A percentile compares a stretch with the other conserved stretches of the same genome.
Evolutionary conservation across 108 stramenopile genomes (phyloP).

Genomic region (Nannochloropsis oceanica): DNA sequence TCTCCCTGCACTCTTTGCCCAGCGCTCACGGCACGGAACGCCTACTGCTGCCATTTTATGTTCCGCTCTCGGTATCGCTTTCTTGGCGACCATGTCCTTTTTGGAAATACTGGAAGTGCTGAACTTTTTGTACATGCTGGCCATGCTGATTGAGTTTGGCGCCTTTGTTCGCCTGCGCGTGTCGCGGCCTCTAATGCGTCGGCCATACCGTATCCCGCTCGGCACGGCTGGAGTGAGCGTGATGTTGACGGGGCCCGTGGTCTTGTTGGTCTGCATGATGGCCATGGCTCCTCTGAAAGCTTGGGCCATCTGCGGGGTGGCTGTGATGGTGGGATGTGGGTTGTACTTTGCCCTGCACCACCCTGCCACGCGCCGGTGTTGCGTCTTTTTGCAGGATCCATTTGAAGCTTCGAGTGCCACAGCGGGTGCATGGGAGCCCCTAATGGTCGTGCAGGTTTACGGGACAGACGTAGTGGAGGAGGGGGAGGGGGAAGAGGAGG

Average conservation of each 20-base stretch:
- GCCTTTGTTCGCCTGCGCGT: constrained; percentile 80
- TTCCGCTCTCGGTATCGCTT: constrained; percentile 54
- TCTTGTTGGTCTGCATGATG: constrained; percentile 7
- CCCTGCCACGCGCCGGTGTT: background rate
- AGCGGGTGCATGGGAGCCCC: background rate
- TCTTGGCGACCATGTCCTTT: constrained; percentile 53
- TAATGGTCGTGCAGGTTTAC: background rate
- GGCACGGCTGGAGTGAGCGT: constrained; percentile 5
- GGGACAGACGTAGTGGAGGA: background rate
- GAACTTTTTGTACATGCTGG: constrained; percentile 63
- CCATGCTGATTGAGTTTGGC: constrained; percentile 70
- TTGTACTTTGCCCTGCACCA: background rate
- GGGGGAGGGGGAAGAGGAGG: background rate
- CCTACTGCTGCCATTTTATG: constrained; percentile 66
- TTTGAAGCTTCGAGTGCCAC: background rate
- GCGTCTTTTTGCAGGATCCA: background rate
- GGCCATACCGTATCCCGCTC: constrained; percentile 28
- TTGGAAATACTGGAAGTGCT: constrained; percentile 68
- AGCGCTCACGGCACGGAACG: constrained; percentile 59
- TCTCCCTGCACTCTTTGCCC: constrained; percentile 58
- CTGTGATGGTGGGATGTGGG: constrained; percentile 1
- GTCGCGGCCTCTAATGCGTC: constrained; percentile 16
- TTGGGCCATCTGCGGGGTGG: constrained; percentile 9
- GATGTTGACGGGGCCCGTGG: constrained; percentile 10
- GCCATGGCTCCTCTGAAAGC: constrained; percentile 3